A percentile compares a stretch with the other conserved stretches of the same genome.
Evolutionary conservation across 371 early-diverging fungal species (phyloP).

Genomic region (Mortierella sp.): DNA sequence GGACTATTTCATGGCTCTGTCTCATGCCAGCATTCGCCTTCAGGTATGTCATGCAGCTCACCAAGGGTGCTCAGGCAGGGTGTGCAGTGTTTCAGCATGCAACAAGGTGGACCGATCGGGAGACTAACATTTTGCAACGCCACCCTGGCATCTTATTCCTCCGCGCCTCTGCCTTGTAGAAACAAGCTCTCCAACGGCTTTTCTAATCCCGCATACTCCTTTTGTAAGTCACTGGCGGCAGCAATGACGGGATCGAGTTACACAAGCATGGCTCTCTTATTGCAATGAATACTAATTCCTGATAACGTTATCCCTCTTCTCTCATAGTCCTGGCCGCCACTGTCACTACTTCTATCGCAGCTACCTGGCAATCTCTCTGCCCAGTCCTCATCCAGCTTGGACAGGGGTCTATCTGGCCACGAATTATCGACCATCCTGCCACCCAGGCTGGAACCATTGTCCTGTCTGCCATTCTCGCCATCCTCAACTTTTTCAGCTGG

Average conservation of each 20-base stretch:
- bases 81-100: constrained; percentile 6
- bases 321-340: constrained; percentile 42
- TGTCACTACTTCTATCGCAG: constrained; percentile 27
- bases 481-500: constrained; percentile 53
- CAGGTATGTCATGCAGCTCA: constrained; percentile 17
- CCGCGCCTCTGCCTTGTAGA: constrained; percentile 2
- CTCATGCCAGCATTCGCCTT: constrained; percentile 51
- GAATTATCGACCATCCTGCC: constrained; percentile 39
- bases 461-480: constrained; percentile 32
- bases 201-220: constrained; percentile 20
- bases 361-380: constrained; percentile 46
- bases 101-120: neutral
- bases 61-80: neutral
- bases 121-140: neutral
- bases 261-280: constrained; percentile 6
- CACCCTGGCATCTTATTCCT: neutral
- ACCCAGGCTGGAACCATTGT: constrained; percentile 37
- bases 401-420: constrained; percentile 14
- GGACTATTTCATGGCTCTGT: constrained; percentile 41
- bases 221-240: constrained; percentile 20
- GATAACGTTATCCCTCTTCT: neutral
- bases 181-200: constrained; percentile 23
- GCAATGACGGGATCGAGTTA: neutral
- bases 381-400: constrained; percentile 28
- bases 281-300: neutral